Percentiles rank a stretch among this genome's conserved stretches.
Conservation (phyloP, 306 rosid species). For the Trifolium dubium region DNA sequence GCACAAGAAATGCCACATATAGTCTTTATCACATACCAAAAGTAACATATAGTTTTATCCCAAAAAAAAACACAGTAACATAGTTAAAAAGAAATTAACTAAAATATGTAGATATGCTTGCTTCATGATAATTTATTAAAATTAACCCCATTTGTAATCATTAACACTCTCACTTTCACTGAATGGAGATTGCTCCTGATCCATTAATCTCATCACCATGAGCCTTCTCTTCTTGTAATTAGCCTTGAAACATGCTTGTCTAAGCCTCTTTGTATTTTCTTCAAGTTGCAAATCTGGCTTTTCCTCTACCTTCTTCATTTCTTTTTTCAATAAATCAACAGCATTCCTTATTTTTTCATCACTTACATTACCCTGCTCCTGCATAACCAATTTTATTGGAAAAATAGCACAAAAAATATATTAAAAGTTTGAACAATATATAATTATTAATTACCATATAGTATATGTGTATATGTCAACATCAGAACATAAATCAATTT, state of each 20-base stretch:
- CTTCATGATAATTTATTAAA: neutral
- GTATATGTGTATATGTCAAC: too few relatives aligned
- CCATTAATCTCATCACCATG: slow-evolving; percentile 43
- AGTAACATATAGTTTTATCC: neutral
- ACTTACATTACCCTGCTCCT: slow-evolving; percentile 55
- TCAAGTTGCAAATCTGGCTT: slow-evolving; percentile 69
- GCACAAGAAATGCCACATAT: neutral
- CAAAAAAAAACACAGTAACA: neutral
- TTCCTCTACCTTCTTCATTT: slow-evolving; percentile 70
- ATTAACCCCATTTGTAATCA: neutral
- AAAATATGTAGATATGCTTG: neutral
- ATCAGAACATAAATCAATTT: too few relatives aligned
- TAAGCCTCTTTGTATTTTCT: slow-evolving; percentile 67
- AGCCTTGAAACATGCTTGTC: slow-evolving; percentile 88
- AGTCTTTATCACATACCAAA: neutral
- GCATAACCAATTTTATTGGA: neutral
- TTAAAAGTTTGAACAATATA: neutral
- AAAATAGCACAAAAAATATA: neutral
- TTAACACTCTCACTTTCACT: neutral
- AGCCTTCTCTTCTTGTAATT: slow-evolving; percentile 82
- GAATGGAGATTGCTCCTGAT: neutral
- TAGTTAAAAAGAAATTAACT: neutral
- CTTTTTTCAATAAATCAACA: slow-evolving; percentile 60
- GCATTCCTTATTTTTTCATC: slow-evolving; percentile 56
- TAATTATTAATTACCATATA: neutral